Base-by-base conservation (phyloP, 1,139 yeast species). In the Candida glucosophila region DNA sequence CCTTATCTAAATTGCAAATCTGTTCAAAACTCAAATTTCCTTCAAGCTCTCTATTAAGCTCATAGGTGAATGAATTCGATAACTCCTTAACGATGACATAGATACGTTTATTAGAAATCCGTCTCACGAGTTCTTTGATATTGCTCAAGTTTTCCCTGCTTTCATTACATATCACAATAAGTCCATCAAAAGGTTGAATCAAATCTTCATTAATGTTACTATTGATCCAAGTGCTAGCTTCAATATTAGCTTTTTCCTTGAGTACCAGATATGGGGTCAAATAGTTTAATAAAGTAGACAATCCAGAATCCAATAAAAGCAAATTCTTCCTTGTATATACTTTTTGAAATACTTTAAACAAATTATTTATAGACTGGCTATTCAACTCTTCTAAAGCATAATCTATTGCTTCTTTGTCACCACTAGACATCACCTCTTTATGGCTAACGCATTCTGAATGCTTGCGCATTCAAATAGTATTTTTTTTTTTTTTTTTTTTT, bases 231-330 rank as follows among this genome's bases (percentile, higher is more conserved):
- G 73, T 57, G 12, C 78, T 70, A 33, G 67, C 66, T 16, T 62
- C 68, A 27, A 82, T 73, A 25, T 77, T 58, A 6, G 74, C 81
- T 27, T 58, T 59, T 26, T 65, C 65, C 40, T 73, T 70, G 25
- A 80, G 58, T 12, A 55, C 51, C 32, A 67, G 62, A 47, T 80
- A 81, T 4, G 79, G 70, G 3, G 80, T 69, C 26, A 81, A 54
- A 20, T 61, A 57, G 40, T 83, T 76, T 33, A 82, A 57, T 4
- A 71, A 45, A 1, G 74, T 58, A 5, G 82, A 65, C 17, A 81
- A 46, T 4, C 56, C 42, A 20, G 62, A 60, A 37, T 81, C 85
- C 3, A 81, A 58, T 4, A 80, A 55, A 10, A 82, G 49, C 7
- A 71, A 48, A 41, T 72, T 61, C 29, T 52, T 49, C 8, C 41